A percentile compares a stretch with the other conserved stretches of the same genome.
These are phyloP conservation scores for Solanum gandarillasii DNA, from an alignment of 257 asterid genomes.

Conservation along the genomic window DNA sequence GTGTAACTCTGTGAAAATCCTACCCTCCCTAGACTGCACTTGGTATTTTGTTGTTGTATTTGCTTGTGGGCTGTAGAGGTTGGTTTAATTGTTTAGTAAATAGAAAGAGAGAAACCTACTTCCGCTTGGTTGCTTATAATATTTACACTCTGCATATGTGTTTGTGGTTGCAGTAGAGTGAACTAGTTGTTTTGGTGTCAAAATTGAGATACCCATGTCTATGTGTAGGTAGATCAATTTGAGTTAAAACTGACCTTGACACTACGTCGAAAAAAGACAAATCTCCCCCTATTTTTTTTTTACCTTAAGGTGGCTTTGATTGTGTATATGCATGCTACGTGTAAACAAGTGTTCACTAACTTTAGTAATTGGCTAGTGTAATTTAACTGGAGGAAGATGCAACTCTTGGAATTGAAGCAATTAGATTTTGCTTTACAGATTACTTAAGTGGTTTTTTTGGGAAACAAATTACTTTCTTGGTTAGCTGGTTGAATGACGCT, in stretches of 20 bases:
- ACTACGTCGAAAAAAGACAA: neutral
- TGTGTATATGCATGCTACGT: neutral
- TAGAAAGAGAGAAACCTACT: too few relatives aligned
- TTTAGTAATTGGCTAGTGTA: neutral
- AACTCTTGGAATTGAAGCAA: neutral
- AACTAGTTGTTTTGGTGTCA: neutral
- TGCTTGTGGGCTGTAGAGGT: neutral
- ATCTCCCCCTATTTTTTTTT: neutral
- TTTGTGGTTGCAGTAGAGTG: neutral
- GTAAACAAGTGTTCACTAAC: neutral
- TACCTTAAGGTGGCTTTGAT: neutral
- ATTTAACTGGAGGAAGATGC: neutral
- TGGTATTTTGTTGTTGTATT: neutral
- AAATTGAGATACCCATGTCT: neutral
- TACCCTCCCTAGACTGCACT: neutral
- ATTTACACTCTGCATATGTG: neutral
- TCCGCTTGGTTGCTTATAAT: too few relatives aligned
- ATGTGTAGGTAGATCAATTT: neutral
- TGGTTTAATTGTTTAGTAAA: neutral
- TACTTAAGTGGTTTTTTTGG: neutral
- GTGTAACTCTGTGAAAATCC: too few relatives aligned
- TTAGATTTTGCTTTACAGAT: neutral
- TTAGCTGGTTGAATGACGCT: neutral
- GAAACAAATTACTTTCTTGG: neutral
- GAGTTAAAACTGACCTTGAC: neutral